Evolutionary conservation across 1,139 yeast genomes (phyloP).

Genomic region (Candida neerlandica): DNA sequence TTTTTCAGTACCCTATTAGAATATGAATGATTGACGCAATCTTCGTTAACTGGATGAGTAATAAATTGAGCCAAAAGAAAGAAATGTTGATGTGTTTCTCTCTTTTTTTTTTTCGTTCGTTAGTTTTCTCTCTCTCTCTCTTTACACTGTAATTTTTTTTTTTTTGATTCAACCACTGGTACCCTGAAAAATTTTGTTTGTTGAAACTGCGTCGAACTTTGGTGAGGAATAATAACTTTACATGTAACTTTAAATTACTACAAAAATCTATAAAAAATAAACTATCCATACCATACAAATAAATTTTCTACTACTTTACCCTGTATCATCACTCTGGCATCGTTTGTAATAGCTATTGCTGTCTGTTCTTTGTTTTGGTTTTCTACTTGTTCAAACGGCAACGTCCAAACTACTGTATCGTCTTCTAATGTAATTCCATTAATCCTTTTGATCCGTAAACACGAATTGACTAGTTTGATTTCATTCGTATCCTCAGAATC

Average conservation of each 20-base stretch:
- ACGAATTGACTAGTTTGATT: slow-evolving; percentile 14
- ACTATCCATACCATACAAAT: slow-evolving; percentile 26
- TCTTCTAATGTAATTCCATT: slow-evolving; percentile 37
- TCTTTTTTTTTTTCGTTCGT: background rate
- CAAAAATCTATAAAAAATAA: background rate
- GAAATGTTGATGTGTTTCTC: background rate
- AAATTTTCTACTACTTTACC: slow-evolving; percentile 42
- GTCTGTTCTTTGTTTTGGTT: slow-evolving; percentile 9
- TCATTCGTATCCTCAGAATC: slow-evolving; percentile 7
- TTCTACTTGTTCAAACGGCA: slow-evolving; percentile 22
- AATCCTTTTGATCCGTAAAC: slow-evolving; percentile 32
- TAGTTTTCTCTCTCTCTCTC: background rate
- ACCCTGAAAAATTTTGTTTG: background rate
- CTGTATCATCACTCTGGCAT: slow-evolving; percentile 33
- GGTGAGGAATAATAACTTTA: background rate
- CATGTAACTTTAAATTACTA: background rate
- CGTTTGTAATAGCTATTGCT: slow-evolving; percentile 22
- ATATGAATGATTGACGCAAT: background rate
- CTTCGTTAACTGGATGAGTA: background rate
- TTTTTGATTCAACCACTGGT: slow-evolving; percentile 4
- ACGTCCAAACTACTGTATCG: slow-evolving; percentile 32
- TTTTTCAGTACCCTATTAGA: background rate
- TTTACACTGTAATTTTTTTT: background rate
- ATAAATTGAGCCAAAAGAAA: background rate
- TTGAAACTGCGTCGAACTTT: background rate